Evolutionary conservation across 768 basidiomycete species (phyloP).

Genomic region (Hygrocybe coccinea): DNA sequence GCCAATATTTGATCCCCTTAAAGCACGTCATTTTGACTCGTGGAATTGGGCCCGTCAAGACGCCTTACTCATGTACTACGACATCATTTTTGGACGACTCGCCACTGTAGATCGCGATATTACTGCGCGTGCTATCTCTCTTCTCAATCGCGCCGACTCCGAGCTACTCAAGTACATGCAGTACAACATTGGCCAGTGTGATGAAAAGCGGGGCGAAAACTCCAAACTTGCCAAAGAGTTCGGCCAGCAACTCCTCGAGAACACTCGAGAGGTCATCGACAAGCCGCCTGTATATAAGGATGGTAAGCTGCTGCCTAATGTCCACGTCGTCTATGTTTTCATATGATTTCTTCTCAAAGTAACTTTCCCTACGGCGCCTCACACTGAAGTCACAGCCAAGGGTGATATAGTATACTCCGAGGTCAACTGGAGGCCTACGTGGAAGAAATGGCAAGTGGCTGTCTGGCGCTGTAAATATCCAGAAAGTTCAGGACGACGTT

Average conservation of each 20-base stretch:
- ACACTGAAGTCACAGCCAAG: conserved; percentile 87
- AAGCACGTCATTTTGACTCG: conserved; percentile 96
- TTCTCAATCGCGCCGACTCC: conserved; percentile 96
- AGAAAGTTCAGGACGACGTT: conserved; percentile 97
- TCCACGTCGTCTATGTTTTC: conserved; percentile 1
- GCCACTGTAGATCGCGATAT: conserved; percentile 94
- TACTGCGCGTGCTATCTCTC: conserved; percentile 93
- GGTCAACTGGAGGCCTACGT: conserved; percentile 96
- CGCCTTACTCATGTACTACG: conserved; percentile 93
- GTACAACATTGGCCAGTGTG: conserved; percentile 83
- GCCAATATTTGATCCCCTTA: conserved; percentile 89
- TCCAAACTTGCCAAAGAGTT: conserved; percentile 97
- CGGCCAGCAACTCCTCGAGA: conserved; percentile 91
- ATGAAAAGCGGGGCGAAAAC: conserved; percentile 78
- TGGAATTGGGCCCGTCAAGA: conserved; percentile 99
- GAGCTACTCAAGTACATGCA: conserved; percentile 93
- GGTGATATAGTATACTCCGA: conserved; percentile 95
- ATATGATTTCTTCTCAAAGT: conserved; percentile 42
- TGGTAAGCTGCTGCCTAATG: conserved; percentile 50
- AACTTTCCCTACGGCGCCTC: conserved; percentile 96
- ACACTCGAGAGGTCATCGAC: conserved; percentile 78
- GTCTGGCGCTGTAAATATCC: conserved; percentile 83
- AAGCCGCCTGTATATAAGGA: conserved; percentile 93
- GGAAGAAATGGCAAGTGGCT: conserved; percentile 95
- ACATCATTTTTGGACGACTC: conserved; percentile 93